Evolutionary conservation across 2,329 filamentous ascomycete genomes (phyloP).

Genomic region (Aspergillus thermomutatus): DNA sequence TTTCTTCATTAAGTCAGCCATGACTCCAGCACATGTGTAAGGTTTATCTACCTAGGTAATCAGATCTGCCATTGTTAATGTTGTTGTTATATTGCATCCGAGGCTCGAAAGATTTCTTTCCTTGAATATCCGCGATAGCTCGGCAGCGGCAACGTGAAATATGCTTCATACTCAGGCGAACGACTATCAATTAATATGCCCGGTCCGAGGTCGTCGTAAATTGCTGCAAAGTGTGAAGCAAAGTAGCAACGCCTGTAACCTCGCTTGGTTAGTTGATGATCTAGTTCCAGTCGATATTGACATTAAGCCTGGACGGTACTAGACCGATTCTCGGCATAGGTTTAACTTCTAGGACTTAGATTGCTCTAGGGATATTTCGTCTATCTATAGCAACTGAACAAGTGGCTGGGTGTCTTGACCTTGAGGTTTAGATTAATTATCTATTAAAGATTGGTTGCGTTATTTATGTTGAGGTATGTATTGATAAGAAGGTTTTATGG

Average conservation of each 20-base stretch:
- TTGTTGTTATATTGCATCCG: not conserved
- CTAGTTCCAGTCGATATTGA: not conserved
- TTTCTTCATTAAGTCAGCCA: not conserved
- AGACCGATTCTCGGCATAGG: not conserved
- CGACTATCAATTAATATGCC: not conserved
- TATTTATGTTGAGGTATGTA: not conserved
- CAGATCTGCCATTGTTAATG: not conserved
- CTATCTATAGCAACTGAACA: not conserved
- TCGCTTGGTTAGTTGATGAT: not conserved
- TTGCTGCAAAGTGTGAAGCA: not conserved
- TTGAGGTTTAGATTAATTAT: not conserved
- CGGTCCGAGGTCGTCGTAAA: not conserved
- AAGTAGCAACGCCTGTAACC: not conserved
- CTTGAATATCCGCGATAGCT: not conserved
- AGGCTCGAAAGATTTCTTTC: not conserved
- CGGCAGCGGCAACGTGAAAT: not conserved
- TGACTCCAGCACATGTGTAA: not conserved
- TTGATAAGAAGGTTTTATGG: not conserved
- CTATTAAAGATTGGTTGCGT: not conserved
- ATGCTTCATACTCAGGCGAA: not conserved
- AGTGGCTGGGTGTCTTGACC: not conserved
- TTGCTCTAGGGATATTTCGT: not conserved
- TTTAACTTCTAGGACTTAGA: not conserved
- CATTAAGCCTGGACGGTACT: not conserved
- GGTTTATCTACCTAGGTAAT: not conserved